phyloP scores from a whole-genome alignment of 495 filamentous ascomycete genomes.

The Podospora fimiseda region DNA sequence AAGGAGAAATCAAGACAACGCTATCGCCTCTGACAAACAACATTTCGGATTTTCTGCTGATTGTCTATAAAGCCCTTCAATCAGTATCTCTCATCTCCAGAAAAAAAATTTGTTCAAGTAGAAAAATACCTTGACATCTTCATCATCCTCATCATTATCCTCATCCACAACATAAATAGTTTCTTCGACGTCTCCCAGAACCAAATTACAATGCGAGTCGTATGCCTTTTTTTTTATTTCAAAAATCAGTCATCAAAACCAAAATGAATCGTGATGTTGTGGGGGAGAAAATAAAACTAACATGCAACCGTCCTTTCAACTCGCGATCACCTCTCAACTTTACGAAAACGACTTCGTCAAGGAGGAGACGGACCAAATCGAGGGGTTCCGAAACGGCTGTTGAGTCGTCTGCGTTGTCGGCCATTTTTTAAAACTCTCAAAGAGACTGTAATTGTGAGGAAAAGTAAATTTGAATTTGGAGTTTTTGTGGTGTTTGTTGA shows the following conservation, averaged over 20 bases:
- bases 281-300: conserved; percentile 38
- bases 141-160: conserved; percentile 68
- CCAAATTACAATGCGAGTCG: conserved; percentile 97
- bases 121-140: conserved; percentile 37
- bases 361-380: conserved; percentile 85
- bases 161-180: conserved; percentile 92
- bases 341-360: conserved; percentile 95
- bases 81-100: no score
- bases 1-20: conserved; percentile 4
- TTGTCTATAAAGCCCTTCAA: no score
- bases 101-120: no score
- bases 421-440: conserved; percentile 53
- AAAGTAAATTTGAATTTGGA: neutral
- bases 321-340: conserved; percentile 94
- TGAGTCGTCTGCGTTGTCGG: conserved; percentile 62
- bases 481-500: neutral
- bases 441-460: neutral
- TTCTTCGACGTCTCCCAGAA: conserved; percentile 94
- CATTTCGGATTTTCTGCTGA: conserved; percentile 97
- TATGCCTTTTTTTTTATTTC: conserved; percentile 62
- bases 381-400: conserved; percentile 76
- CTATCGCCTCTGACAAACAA: conserved; percentile 95
- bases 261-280: neutral
- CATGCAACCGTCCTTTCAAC: conserved; percentile 88
- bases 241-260: neutral